Evolutionary conservation across 2,329 filamentous ascomycete species (phyloP).

Genomic region (Colletotrichum salicis): DNA sequence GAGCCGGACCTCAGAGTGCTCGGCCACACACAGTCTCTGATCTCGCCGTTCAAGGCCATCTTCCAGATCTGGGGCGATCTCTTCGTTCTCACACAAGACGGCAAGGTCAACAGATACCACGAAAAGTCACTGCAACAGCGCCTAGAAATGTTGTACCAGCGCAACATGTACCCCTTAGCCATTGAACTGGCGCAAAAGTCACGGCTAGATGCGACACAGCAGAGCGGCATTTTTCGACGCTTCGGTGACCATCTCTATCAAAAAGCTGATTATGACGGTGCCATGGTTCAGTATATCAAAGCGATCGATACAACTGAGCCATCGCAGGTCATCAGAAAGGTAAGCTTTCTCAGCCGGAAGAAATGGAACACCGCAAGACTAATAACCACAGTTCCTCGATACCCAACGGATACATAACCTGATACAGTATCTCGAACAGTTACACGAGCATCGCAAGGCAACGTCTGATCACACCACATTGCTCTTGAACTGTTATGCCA

Average conservation of each 20-base stretch:
- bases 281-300: slow-evolving; percentile 98
- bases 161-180: slow-evolving; percentile 90
- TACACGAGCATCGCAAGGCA: slow-evolving; percentile 93
- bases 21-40: slow-evolving; percentile 86
- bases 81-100: slow-evolving; percentile 89
- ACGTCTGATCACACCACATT: slow-evolving; percentile 96
- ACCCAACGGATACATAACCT: slow-evolving; percentile 97
- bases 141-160: slow-evolving; percentile 91
- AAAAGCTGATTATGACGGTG: slow-evolving; percentile 94
- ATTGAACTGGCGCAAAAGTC: slow-evolving; percentile 93
- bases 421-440: slow-evolving; percentile 95
- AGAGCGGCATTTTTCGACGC: slow-evolving; percentile 90
- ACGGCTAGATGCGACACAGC: slow-evolving; percentile 81
- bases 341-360: slow-evolving; percentile 45
- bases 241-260: slow-evolving; percentile 96
- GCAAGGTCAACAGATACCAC: slow-evolving; percentile 90
- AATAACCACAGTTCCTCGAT: slow-evolving; percentile 78
- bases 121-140: slow-evolving; percentile 92
- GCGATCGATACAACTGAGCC: slow-evolving; percentile 97
- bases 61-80: slow-evolving; percentile 92
- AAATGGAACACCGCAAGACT: slow-evolving; percentile 37
- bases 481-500: slow-evolving; percentile 96
- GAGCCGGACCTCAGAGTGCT: slow-evolving; percentile 92
- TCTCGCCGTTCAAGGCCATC: slow-evolving; percentile 81
- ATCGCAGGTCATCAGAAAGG: slow-evolving; percentile 94